Evolutionary conservation across 306 rosid species (phyloP).

Genomic region (Cicer arietinum): DNA sequence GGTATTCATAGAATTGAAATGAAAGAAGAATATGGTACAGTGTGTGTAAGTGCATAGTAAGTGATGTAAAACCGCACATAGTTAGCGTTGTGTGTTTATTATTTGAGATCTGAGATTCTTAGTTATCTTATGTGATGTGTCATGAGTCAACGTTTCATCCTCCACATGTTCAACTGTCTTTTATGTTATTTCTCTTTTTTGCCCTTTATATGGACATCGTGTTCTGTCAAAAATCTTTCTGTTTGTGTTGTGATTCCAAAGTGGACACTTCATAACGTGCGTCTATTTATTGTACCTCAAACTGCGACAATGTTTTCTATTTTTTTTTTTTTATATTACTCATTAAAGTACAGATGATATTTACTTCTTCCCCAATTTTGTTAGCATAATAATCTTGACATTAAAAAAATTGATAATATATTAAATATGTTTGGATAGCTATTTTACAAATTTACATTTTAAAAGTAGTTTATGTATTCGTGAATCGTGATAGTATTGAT

Average conservation of each 20-base stretch:
- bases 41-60: not conserved
- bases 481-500: no score
- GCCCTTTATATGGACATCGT: not conserved
- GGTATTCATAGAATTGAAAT: slow-evolving; percentile 45
- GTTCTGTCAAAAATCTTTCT: not conserved
- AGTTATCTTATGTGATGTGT: not conserved
- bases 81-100: not conserved
- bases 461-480: no score
- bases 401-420: no score
- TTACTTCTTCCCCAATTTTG: no score
- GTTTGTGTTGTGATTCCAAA: not conserved
- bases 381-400: no score
- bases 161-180: slow-evolving; percentile 34
- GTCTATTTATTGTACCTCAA: not conserved
- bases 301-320: not conserved
- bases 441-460: no score
- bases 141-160: slow-evolving; percentile 17
- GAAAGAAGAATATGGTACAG: not conserved
- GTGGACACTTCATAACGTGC: not conserved
- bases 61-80: slow-evolving; percentile 1
- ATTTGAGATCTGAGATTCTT: not conserved
- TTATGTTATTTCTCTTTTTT: not conserved
- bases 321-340: no score
- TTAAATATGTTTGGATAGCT: no score
- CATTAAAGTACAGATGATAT: no score